Evolutionary conservation across 140 eudicot species (phyloP).

Genomic region (Erigeron philadelphicus): DNA sequence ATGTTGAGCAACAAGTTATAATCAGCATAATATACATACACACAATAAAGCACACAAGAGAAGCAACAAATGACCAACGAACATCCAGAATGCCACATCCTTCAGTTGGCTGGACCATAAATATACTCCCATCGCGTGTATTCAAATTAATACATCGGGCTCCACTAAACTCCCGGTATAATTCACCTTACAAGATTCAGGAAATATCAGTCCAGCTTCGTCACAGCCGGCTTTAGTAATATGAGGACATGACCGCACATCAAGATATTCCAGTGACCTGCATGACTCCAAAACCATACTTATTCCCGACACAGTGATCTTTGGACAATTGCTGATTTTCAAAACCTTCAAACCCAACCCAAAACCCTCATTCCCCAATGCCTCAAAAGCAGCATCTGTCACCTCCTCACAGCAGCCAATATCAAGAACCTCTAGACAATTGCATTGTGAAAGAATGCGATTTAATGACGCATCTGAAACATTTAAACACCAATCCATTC

Average conservation of each 20-base stretch:
- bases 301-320: constrained; percentile 67
- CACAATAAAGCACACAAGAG: constrained; percentile 19
- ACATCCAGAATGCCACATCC: constrained; percentile 12
- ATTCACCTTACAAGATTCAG: constrained; percentile 69
- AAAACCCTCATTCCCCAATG: constrained; percentile 31
- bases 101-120: neutral
- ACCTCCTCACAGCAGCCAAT: constrained; percentile 86
- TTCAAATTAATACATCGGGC: constrained; percentile 42
- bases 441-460: constrained; percentile 53
- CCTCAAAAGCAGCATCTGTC: constrained; percentile 77
- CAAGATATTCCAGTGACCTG: constrained; percentile 59
- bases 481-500: constrained; percentile 88
- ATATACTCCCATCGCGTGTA: neutral
- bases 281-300: constrained; percentile 55
- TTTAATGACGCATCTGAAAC: constrained; percentile 66
- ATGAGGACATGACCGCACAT: constrained; percentile 73
- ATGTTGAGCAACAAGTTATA: constrained; percentile 5
- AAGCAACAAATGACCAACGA: constrained; percentile 7
- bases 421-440: constrained; percentile 65
- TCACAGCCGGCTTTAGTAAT: constrained; percentile 59
- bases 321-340: constrained; percentile 66
- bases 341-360: constrained; percentile 48
- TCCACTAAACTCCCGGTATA: constrained; percentile 69
- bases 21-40: constrained; percentile 18
- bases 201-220: constrained; percentile 81